These are phyloP conservation scores for Zea luxurians DNA, from an alignment of 176 grass and related monocot genomes.

Conservation along the genomic window DNA sequence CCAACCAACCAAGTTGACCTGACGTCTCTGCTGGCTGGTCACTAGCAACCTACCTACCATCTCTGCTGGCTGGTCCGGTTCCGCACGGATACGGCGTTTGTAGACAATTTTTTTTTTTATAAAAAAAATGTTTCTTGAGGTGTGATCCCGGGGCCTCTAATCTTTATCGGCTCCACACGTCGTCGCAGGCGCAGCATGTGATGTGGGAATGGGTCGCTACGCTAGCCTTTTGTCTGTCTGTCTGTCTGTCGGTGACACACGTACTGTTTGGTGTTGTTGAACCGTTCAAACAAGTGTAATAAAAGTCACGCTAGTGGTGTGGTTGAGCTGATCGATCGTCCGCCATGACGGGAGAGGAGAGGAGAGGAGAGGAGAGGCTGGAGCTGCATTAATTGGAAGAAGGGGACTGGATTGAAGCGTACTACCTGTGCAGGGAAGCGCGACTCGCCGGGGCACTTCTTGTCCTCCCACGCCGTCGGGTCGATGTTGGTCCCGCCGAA, in stretches of 20 bases:
- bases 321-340: background rate
- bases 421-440: slow-evolving; percentile 91
- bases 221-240: background rate
- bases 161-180: background rate
- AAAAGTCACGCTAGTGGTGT: background rate
- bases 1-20: no score
- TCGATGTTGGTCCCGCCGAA: slow-evolving; percentile 97
- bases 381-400: background rate
- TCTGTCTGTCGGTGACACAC: background rate
- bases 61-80: no score
- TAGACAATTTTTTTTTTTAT: no score
- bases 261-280: background rate
- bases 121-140: no score
- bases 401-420: background rate
- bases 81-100: no score
- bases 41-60: no score
- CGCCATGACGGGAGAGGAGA: background rate
- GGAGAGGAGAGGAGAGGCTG: background rate
- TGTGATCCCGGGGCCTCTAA: no score
- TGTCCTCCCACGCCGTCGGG: slow-evolving; percentile 98
- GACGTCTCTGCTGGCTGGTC: no score
- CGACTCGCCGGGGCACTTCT: slow-evolving; percentile 93
- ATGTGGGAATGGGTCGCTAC: background rate
- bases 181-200: background rate
- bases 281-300: background rate